phyloP scores from a whole-genome alignment of 495 filamentous ascomycete genomes.

The Margaritispora aquatica region DNA sequence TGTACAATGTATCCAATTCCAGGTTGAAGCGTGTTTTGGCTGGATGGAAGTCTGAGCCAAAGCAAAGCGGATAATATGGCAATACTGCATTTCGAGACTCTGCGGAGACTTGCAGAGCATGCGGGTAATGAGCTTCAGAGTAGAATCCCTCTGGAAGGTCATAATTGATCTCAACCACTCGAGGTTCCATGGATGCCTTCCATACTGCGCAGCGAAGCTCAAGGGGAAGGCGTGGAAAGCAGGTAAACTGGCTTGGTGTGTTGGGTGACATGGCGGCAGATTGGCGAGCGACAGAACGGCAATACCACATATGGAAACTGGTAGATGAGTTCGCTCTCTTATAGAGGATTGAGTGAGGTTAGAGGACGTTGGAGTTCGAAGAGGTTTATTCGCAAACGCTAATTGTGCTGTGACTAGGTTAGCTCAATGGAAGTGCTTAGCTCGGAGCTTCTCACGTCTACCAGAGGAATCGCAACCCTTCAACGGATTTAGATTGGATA shows the following conservation, averaged over 20 bases:
- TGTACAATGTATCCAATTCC: neutral
- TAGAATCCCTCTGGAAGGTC: neutral
- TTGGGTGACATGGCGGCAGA: neutral
- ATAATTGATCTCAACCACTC: neutral
- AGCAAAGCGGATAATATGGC: neutral
- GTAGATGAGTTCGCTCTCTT: no score
- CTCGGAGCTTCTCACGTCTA: no score
- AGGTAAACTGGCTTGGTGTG: neutral
- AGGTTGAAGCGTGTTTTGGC: constrained; percentile 1
- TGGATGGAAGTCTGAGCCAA: neutral
- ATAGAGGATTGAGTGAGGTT: no score
- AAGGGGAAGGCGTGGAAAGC: neutral
- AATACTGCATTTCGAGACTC: neutral
- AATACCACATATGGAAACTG: no score
- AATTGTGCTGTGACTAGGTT: no score
- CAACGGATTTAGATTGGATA: no score
- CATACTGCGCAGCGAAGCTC: neutral
- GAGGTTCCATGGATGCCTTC: neutral
- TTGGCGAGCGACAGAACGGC: no score
- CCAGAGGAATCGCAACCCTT: no score
- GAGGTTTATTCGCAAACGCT: no score
- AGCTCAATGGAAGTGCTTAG: no score
- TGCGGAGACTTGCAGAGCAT: neutral
- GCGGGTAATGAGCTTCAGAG: neutral
- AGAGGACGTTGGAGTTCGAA: no score